A percentile compares a stretch with the other conserved stretches of the same genome.
Conservation (phyloP, 225 moss, liverwort and hornwort species). For the Climacium dendroides region DNA sequence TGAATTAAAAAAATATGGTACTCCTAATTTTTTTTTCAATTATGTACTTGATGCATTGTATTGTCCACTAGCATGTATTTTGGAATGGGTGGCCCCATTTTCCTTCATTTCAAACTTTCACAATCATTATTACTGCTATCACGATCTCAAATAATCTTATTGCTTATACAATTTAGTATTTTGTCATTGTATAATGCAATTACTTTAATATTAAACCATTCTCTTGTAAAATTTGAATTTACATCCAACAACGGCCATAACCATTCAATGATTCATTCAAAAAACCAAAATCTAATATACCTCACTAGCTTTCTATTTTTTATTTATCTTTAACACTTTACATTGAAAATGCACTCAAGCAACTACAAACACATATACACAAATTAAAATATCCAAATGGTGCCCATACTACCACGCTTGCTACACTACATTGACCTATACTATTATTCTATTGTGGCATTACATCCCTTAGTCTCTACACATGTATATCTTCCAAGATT, state of each 20-base stretch:
- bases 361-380: too few relatives aligned
- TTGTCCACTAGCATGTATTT: rapidly evolving
- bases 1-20: too few relatives aligned
- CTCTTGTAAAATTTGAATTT: not conserved
- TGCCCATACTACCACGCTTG: too few relatives aligned
- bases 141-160: not conserved
- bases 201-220: not conserved
- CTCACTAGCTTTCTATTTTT: not conserved
- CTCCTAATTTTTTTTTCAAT: not conserved
- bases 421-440: too few relatives aligned
- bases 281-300: not conserved
- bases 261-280: not conserved
- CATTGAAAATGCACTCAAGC: too few relatives aligned
- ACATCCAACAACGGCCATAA: not conserved
- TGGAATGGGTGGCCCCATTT: rapidly evolving
- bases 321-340: too few relatives aligned
- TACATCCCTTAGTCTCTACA: too few relatives aligned
- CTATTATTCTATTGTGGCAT: too few relatives aligned
- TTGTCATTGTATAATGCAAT: not conserved
- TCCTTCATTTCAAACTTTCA: not conserved
- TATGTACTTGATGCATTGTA: not conserved
- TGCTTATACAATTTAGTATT: not conserved
- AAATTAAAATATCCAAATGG: too few relatives aligned
- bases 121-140: too few relatives aligned
- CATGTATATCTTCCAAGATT: too few relatives aligned